These are phyloP conservation scores for Dendrobium huoshanense DNA, from an alignment of 106 monocot genomes.

Conservation along the genomic window DNA sequence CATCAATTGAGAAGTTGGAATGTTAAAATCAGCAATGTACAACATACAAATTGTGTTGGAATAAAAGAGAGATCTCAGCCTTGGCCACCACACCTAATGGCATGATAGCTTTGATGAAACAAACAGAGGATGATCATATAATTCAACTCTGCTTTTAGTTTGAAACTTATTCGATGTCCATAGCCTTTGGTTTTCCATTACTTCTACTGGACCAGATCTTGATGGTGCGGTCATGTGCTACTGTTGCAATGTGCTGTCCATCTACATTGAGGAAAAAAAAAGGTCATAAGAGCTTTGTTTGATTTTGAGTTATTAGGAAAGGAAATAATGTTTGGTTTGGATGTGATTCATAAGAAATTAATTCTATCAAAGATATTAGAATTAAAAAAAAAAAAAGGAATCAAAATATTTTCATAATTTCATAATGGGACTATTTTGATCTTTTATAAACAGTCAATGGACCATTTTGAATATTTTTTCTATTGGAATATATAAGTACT, in stretches of 20 bases:
- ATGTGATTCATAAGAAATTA: too few relatives aligned
- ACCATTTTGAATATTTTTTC: too few relatives aligned
- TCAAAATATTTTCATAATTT: too few relatives aligned
- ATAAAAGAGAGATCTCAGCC: neutral
- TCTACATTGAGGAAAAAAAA: conserved; percentile 27
- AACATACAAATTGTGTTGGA: neutral
- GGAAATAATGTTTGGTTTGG: too few relatives aligned
- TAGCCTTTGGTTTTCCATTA: conserved; percentile 38
- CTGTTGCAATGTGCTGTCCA: conserved; percentile 85
- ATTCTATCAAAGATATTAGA: too few relatives aligned
- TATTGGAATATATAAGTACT: too few relatives aligned
- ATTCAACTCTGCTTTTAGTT: neutral
- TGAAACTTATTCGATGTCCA: conserved; percentile 50
- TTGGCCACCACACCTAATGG: neutral
- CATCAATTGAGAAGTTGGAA: neutral
- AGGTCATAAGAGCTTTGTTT: neutral
- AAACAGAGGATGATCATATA: neutral
- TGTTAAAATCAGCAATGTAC: neutral
- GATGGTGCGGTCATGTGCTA: conserved; percentile 79
- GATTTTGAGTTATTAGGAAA: neutral
- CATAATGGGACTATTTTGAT: too few relatives aligned
- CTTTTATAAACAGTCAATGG: too few relatives aligned
- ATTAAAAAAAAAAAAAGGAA: too few relatives aligned
- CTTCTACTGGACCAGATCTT: conserved; percentile 72
- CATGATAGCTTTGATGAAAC: neutral